These are phyloP conservation scores for Citrus glauca DNA, from an alignment of 345 rosid genomes.

Conservation along the genomic window DNA sequence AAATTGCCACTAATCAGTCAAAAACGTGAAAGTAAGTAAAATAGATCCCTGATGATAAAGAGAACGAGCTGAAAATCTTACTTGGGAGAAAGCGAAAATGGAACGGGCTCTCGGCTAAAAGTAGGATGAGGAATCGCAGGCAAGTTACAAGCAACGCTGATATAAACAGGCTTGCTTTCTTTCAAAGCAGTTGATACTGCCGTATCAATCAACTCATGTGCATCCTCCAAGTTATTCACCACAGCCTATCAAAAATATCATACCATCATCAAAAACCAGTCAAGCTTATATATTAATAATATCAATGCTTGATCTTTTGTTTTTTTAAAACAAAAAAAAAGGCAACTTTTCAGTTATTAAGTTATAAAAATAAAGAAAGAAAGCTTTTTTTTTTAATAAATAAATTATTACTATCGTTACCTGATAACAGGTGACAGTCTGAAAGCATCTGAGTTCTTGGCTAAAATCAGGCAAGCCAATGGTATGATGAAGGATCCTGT, in stretches of 20 bases:
- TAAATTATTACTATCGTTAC: conserved; percentile 13
- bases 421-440: conserved; percentile 72
- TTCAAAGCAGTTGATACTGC: conserved; percentile 72
- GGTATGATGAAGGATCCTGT: conserved; percentile 74
- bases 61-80: not conserved
- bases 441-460: conserved; percentile 71
- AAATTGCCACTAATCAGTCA: not conserved
- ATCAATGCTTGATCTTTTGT: not conserved
- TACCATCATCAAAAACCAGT: not conserved
- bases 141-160: conserved; percentile 69
- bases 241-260: conserved; percentile 42
- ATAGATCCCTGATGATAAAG: not conserved
- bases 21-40: not conserved
- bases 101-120: conserved; percentile 64
- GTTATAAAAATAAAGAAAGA: not conserved
- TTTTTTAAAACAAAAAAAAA: not conserved
- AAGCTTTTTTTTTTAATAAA: not conserved
- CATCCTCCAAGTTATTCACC: conserved; percentile 77
- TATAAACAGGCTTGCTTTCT: conserved; percentile 85
- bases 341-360: not conserved
- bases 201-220: conserved; percentile 69
- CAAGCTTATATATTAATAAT: not conserved
- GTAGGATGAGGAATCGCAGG: conserved; percentile 66
- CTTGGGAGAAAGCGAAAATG: conserved; percentile 61
- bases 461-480: conserved; percentile 73